These are phyloP conservation scores for Candida caryicola DNA, from an alignment of 805 yeast species.

Conservation along the genomic window DNA sequence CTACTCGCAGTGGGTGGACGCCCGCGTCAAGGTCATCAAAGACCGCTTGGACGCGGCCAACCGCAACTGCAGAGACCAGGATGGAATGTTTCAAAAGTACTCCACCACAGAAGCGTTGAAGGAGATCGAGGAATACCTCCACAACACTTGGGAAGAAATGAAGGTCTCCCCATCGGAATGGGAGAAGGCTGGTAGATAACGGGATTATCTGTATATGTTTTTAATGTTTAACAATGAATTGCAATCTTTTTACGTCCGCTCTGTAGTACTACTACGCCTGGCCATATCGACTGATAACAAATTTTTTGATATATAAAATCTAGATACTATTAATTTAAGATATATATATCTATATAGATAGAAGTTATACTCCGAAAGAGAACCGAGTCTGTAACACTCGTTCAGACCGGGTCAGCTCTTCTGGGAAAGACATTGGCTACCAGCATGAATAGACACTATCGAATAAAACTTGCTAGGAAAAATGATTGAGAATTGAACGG, in stretches of 20 bases:
- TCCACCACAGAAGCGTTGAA: slow-evolving; percentile 15
- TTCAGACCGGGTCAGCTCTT: too few species aligned
- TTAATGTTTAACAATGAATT: too few species aligned
- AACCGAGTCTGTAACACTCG: too few species aligned
- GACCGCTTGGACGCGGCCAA: slow-evolving; percentile 23
- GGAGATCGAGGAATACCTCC: slow-evolving; percentile 23
- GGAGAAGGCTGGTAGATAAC: slow-evolving; percentile 6
- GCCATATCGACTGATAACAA: neutral
- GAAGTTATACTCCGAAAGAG: too few species aligned
- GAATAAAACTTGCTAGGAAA: neutral
- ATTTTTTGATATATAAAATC: neutral
- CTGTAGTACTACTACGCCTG: too few species aligned
- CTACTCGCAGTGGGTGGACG: slow-evolving; percentile 37
- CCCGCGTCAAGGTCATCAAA: slow-evolving; percentile 26
- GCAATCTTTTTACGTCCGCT: too few species aligned
- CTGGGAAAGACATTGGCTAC: neutral
- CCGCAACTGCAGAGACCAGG: slow-evolving; percentile 9
- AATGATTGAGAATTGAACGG: neutral
- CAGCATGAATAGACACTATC: neutral
- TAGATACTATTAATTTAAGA: neutral
- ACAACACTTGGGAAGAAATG: slow-evolving; percentile 33
- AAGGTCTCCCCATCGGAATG: slow-evolving; percentile 18
- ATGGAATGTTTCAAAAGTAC: slow-evolving; percentile 26
- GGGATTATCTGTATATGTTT: too few species aligned
- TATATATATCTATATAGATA: too few species aligned